Evolutionary conservation across 2,329 filamentous ascomycete genomes (phyloP), one percentile per base, ranked within the genome.

Genomic region (Cytospora schulzeri): DNA sequence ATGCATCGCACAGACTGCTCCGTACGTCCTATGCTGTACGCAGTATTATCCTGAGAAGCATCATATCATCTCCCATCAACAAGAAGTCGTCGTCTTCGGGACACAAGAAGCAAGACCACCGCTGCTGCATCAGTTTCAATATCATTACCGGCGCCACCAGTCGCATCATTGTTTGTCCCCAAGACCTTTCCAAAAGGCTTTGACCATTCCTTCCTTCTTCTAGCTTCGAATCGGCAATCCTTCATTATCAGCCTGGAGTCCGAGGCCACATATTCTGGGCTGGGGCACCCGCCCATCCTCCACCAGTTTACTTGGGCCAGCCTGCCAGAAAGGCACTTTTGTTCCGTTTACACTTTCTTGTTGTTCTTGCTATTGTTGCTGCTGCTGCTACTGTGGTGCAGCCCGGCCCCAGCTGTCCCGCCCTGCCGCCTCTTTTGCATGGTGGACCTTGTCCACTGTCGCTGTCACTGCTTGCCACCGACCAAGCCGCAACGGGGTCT

Each of bases 381-480:
- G n/a, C n/a, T n/a, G n/a, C n/a, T n/a, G n/a, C n/a, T 55, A 12
- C 51, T 41, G 52, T 50, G 33, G 31, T 57, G 52, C 61, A 66
- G 41, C 50, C 62, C 55, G 56, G 48, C 62, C 57, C 57, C 57
- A 61, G 57, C 57, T 48, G 55, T 64, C 50, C 62, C 65, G 65
- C 54, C 41, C 60, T n/a, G n/a, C n/a, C n/a, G n/a, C n/a, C n/a
- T n/a, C n/a, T 55, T 65, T 63, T 57, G 63, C 66, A 60, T 65
- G 57, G 63, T 60, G 63, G 57, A 31, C 53, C 57, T 62, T 48
- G 58, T 51, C 58, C 38, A 60, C 52, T 29, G 26, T 53, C 31
- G 48, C 35, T 57, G 53, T 60, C 53, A 62, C 55, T 65, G 48
- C 51, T 67, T 38, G 66, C 66, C 66, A 67, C 66, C 56, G 33